phyloP scores from a whole-genome alignment of 1,284 basidiomycete genomes.

The Leccinum pachyderme region DNA sequence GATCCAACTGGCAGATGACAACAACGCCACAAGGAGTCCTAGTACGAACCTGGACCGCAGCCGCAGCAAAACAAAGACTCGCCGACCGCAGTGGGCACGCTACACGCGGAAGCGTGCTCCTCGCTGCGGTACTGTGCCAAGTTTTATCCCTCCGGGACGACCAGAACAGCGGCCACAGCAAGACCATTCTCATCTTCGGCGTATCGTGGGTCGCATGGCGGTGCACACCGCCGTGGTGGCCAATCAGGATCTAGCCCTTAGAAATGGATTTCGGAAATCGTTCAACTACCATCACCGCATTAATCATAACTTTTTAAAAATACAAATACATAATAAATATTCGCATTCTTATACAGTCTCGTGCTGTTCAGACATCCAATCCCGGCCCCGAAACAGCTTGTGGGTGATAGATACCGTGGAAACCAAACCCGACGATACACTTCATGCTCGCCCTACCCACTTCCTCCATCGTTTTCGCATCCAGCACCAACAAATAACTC shows the following conservation, averaged over 20 bases:
- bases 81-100: slow-evolving; percentile 20
- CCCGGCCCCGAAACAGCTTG: slow-evolving; percentile 11
- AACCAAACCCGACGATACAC: slow-evolving; percentile 33
- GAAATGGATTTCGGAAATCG: no score
- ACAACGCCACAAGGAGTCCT: background rate
- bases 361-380: slow-evolving; percentile 18
- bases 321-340: background rate
- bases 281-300: no score
- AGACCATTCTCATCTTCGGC: slow-evolving; percentile 25
- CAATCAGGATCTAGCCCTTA: no score
- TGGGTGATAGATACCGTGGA: slow-evolving; percentile 34
- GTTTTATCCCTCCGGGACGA: slow-evolving; percentile 12
- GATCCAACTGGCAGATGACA: background rate
- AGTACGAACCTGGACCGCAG: background rate
- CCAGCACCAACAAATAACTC: slow-evolving; percentile 36
- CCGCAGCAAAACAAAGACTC: background rate
- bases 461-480: slow-evolving; percentile 37
- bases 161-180: background rate
- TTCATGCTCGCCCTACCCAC: slow-evolving; percentile 37
- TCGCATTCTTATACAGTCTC: no score
- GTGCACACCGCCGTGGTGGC: slow-evolving; percentile 4
- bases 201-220: slow-evolving; percentile 3
- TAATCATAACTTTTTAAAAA: no score
- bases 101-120: slow-evolving; percentile 21
- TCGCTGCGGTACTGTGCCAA: slow-evolving; percentile 28